Conservation (phyloP, 129 eudicot species). For the Ambrosia artemisiifolia region DNA sequence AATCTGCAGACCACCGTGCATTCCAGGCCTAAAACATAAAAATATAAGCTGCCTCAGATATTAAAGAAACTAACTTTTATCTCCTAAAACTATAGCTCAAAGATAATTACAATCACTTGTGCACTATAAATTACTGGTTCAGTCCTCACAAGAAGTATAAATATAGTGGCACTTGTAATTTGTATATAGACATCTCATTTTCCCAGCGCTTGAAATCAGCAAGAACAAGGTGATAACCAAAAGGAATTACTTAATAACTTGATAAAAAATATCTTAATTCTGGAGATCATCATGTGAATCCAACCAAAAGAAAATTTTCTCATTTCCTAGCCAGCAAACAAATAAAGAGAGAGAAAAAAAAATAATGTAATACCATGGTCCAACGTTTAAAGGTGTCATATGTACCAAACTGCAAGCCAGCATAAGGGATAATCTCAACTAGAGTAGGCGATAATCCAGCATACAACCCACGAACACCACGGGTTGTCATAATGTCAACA, state of each 20-base stretch:
- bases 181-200: neutral
- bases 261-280: neutral
- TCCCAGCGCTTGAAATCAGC: neutral
- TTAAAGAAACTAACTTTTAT: neutral
- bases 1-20: conserved; percentile 23
- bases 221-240: neutral
- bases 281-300: neutral
- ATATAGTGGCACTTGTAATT: neutral
- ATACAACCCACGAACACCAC: conserved; percentile 85
- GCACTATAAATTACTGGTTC: neutral
- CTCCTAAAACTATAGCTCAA: neutral
- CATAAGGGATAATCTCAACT: conserved; percentile 88
- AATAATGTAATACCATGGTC: conserved; percentile 56
- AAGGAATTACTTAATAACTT: neutral
- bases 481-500: conserved; percentile 50
- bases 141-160: neutral
- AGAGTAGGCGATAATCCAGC: conserved; percentile 89
- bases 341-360: neutral
- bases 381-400: conserved; percentile 94
- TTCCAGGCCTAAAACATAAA: conserved; percentile 57
- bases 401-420: conserved; percentile 96
- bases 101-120: neutral
- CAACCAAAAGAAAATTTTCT: neutral
- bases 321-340: neutral
- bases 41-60: neutral